Percentiles rank a stretch among this genome's conserved stretches.
These are phyloP conservation scores for Fusarium falciforme DNA, from an alignment of 2,329 filamentous ascomycete species.

Conservation along the genomic window DNA sequence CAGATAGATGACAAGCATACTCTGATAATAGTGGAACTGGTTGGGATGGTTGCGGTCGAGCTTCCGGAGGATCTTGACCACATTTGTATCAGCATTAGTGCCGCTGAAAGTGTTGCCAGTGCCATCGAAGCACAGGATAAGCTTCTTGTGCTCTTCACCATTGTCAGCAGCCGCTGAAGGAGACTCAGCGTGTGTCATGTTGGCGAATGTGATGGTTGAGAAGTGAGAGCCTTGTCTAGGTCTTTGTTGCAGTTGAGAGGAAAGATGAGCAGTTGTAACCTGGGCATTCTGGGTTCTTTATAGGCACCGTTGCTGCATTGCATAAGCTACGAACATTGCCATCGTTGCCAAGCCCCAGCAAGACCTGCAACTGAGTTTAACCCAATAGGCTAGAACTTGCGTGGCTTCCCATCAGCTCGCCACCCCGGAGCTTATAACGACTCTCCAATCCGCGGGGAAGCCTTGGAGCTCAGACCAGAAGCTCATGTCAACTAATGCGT, in stretches of 20 bases:
- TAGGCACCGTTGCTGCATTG: background rate
- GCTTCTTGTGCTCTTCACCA: conserved; percentile 46
- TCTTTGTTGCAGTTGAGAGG: background rate
- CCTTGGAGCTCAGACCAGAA: background rate
- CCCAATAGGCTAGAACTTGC: background rate
- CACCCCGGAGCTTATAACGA: background rate
- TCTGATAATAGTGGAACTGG: conserved; percentile 64
- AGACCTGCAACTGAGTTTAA: background rate
- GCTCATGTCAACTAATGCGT: background rate
- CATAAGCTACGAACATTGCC: background rate
- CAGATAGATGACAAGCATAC: conserved; percentile 39
- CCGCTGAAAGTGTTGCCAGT: conserved; percentile 60
- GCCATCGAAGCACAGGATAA: conserved; percentile 62
- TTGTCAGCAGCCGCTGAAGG: background rate
- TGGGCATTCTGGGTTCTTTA: background rate
- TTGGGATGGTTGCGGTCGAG: conserved; percentile 57
- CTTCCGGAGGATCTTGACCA: conserved; percentile 62
- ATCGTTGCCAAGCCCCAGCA: background rate
- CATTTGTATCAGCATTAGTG: conserved; percentile 62
- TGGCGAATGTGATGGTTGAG: background rate
- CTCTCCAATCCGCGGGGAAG: background rate
- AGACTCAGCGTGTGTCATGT: background rate
- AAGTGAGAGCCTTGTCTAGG: background rate
- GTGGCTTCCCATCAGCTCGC: background rate
- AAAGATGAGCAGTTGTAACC: background rate